Percentiles rank a stretch among this genome's conserved stretches.
Conservation (phyloP, 441 rosid genomes). For the Populus trichocarpa region DNA sequence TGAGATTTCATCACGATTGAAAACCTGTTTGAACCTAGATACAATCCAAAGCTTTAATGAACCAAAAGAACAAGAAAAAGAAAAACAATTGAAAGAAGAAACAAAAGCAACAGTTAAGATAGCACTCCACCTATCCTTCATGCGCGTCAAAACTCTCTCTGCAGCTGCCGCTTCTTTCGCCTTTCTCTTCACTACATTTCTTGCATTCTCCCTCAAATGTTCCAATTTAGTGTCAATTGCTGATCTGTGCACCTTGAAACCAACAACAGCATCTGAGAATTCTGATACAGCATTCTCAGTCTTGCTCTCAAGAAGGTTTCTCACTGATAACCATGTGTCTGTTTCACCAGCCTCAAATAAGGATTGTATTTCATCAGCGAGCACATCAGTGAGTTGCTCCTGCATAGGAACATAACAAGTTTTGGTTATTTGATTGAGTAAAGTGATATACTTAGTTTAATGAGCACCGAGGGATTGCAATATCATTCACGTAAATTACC, state of each 20-base stretch:
- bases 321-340: constrained; percentile 71
- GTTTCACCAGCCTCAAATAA: constrained; percentile 59
- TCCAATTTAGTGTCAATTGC: constrained; percentile 42
- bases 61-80: constrained; percentile 1
- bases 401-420: constrained; percentile 26
- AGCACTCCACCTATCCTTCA: constrained; percentile 65
- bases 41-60: constrained; percentile 15
- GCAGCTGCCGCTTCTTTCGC: constrained; percentile 67
- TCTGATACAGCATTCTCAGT: constrained; percentile 47
- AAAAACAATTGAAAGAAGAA: background rate
- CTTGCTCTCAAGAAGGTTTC: constrained; percentile 65
- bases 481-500: constrained; percentile 34
- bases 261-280: constrained; percentile 44
- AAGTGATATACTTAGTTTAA: background rate
- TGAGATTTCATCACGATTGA: constrained; percentile 61
- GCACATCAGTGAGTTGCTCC: constrained; percentile 56
- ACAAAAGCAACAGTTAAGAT: constrained; percentile 3
- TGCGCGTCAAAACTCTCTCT: constrained; percentile 59
- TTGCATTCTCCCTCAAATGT: constrained; percentile 49
- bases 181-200: constrained; percentile 62
- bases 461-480: background rate
- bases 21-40: constrained; percentile 72
- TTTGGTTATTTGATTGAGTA: background rate
- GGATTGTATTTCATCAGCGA: constrained; percentile 55
- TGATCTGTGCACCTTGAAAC: constrained; percentile 63